Percentiles rank a stretch among this genome's conserved stretches.
These are phyloP conservation scores for Cyathus striatus DNA, from an alignment of 768 basidiomycete species.

Conservation along the genomic window DNA sequence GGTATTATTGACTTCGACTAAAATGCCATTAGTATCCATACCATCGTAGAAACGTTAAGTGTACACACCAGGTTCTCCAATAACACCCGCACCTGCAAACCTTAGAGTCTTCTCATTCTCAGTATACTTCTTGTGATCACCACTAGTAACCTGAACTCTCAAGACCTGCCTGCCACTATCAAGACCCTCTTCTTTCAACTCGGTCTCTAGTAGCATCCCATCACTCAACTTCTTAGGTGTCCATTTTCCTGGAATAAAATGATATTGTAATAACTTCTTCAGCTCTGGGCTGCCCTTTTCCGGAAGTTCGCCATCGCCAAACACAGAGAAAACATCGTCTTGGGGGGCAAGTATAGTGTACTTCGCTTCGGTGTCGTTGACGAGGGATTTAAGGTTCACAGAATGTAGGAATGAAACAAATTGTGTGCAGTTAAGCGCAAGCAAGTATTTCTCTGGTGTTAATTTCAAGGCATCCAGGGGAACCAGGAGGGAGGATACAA, in stretches of 20 bases:
- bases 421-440: conserved; percentile 84
- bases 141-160: conserved; percentile 57
- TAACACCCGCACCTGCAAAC: conserved; percentile 80
- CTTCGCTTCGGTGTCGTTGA: conserved; percentile 62
- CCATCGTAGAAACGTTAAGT: not conserved
- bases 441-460: conserved; percentile 93
- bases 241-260: conserved; percentile 86
- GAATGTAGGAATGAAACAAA: conserved; percentile 89
- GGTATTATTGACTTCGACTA: conserved; percentile 72
- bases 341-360: conserved; percentile 91
- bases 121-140: conserved; percentile 37
- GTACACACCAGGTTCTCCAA: conserved; percentile 68
- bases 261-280: conserved; percentile 74
- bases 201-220: conserved; percentile 76
- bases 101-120: conserved; percentile 53
- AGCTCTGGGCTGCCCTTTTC: conserved; percentile 64
- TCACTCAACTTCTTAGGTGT: conserved; percentile 63
- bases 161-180: conserved; percentile 68
- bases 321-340: conserved; percentile 75
- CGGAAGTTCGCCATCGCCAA: conserved; percentile 52
- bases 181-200: conserved; percentile 66
- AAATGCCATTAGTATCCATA: not conserved
- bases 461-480: conserved; percentile 70
- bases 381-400: conserved; percentile 63
- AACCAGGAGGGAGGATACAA: conserved; percentile 78